A percentile compares a stretch with the other conserved stretches of the same genome.
phyloP scores from a whole-genome alignment of 371 early-diverging fungal genomes.

The Umbelopsis sp. region DNA sequence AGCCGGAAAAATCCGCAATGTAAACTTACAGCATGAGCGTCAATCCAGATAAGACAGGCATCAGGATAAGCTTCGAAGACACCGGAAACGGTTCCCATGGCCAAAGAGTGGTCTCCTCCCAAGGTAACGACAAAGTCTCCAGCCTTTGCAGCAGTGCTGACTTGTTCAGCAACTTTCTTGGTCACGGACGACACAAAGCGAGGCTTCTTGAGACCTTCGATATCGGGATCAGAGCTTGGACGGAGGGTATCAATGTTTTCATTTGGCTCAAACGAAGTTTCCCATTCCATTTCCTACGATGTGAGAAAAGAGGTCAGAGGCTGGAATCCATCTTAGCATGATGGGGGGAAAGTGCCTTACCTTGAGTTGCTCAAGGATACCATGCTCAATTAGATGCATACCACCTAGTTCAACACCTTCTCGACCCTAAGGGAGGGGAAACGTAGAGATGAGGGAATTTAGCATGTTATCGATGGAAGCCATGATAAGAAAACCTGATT shows the following conservation, averaged over 20 bases:
- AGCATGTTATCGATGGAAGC: constrained; percentile 3
- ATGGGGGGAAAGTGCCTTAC: not conserved
- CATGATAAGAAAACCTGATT: not conserved
- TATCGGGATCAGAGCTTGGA: constrained; percentile 69
- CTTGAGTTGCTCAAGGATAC: constrained; percentile 80
- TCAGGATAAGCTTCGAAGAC: constrained; percentile 79
- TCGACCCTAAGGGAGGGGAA: constrained; percentile 58
- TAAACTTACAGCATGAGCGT: constrained; percentile 90
- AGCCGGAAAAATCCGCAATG: not conserved
- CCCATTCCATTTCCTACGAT: constrained; percentile 74
- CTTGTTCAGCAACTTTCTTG: constrained; percentile 66
- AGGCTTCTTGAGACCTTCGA: constrained; percentile 84
- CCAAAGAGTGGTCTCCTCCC: constrained; percentile 97
- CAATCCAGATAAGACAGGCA: constrained; percentile 95
- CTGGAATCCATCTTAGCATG: not conserved
- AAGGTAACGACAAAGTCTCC: constrained; percentile 88
- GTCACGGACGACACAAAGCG: constrained; percentile 84
- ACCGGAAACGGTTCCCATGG: constrained; percentile 89
- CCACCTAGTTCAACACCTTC: constrained; percentile 94
- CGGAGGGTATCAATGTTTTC: constrained; percentile 59
- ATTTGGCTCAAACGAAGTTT: constrained; percentile 72
- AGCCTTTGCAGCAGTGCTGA: constrained; percentile 62
- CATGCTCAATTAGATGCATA: constrained; percentile 78
- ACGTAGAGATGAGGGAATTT: not conserved
- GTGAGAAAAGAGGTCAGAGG: not conserved